Percentiles rank a stretch among this genome's conserved stretches.
phyloP scores from a whole-genome alignment of 108 stramenopile species.

The Cyclostephanos invisitatus region DNA sequence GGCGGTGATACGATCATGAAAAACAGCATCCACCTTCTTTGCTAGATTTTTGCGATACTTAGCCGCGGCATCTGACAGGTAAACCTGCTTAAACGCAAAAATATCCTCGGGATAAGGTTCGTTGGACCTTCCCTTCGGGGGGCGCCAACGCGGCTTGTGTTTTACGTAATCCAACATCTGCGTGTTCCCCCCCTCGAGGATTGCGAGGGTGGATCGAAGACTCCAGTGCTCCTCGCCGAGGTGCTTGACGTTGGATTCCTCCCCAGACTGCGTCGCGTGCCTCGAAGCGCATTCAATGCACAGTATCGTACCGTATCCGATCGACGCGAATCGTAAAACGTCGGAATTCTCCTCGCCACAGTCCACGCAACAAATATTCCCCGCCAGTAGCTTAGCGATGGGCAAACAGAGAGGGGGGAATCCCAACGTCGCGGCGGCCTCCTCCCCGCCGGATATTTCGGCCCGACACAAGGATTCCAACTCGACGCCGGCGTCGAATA shows the following conservation, averaged over 20 bases:
- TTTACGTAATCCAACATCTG: slow-evolving; percentile 40
- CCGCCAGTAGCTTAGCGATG: slow-evolving; percentile 25
- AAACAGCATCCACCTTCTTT: slow-evolving; percentile 23
- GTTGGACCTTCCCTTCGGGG: slow-evolving; percentile 6
- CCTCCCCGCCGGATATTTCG: slow-evolving; percentile 10
- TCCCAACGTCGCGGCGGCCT: not conserved
- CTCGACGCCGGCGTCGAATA: slow-evolving; percentile 19
- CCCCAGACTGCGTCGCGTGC: slow-evolving; percentile 19
- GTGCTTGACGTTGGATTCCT: slow-evolving; percentile 32
- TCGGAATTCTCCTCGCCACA: slow-evolving; percentile 25
- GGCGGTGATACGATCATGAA: not conserved
- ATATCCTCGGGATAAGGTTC: slow-evolving; percentile 26
- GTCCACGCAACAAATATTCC: slow-evolving; percentile 43
- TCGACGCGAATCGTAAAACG: slow-evolving; percentile 12
- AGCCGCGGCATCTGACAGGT: slow-evolving; percentile 24
- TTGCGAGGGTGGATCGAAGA: slow-evolving; percentile 25
- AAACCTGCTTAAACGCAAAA: slow-evolving; percentile 38
- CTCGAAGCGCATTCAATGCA: slow-evolving; percentile 32
- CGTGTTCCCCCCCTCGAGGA: slow-evolving; percentile 30
- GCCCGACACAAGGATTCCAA: slow-evolving; percentile 25
- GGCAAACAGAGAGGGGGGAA: slow-evolving; percentile 22
- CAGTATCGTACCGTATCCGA: slow-evolving; percentile 37
- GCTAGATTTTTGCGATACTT: slow-evolving; percentile 17
- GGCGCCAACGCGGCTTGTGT: slow-evolving; percentile 27
- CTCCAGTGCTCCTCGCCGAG: slow-evolving; percentile 21